Base-by-base conservation (phyloP, 306 rosid genomes). In the Dalbergia oliveri region DNA sequence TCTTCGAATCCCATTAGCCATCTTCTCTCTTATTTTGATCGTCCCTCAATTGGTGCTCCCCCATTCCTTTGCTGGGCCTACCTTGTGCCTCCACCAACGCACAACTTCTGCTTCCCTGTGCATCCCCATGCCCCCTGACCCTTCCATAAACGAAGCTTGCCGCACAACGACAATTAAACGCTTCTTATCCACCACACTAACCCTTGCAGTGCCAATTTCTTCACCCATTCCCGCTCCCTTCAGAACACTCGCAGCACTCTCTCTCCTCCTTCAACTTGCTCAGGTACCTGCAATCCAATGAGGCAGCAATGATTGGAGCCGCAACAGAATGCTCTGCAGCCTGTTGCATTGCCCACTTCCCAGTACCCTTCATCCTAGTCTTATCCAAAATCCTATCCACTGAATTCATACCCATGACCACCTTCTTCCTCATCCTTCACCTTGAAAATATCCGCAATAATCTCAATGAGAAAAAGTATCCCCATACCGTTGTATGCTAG, bases 281-380 rank as follows among this genome's bases (percentile, higher is more conserved):
- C 81, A 94, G 70, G 69, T 79, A 94, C 68, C 97, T 72, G 70
- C 92, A 91, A 61, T 92, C 98, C 85, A 94, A 71, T 1, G 98
- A 94, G 0, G 98, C 97, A 0, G 98, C 97, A 39, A 94, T 94
- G 0, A 97, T 94, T 0, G 97, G 97, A 0, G 98, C 97, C 0
- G 98, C 98, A 9, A 94, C 90, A 0, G 98, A 94, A 0, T 92
- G 85, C 89, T 94, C 98, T 2, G 98, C 98, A 0, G 97, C 97
- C 79, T 94, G 94, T 61, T 94, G 98, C 19, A 94, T 97, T 0
- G 97, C 92, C 98, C 97, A 94, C 77, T 92, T 94, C 37, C 98
- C 97, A 0, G 97, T 94, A 6, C 97, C 97, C 75, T 94, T 94
- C 97, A 94, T 94, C 1, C 98, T 97, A 0, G 98, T 94, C 86